Percentiles rank a stretch among this genome's conserved stretches.
phyloP scores from a whole-genome alignment of 225 moss, liverwort and hornwort species.

The Pleurozium schreberi region DNA sequence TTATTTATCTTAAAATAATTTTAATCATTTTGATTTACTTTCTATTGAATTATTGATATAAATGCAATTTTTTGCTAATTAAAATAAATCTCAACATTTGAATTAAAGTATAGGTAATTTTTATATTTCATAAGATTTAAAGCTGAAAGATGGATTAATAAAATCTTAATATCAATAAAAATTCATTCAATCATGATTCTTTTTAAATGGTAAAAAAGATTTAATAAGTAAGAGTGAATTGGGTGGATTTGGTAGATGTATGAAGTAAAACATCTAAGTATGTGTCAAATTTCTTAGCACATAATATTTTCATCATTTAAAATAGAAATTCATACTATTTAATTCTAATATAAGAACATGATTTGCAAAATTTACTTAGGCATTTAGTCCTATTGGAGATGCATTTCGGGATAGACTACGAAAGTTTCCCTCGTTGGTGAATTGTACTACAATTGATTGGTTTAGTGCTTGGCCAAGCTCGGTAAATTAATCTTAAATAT shows the following conservation, averaged over 20 bases:
- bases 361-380: neutral
- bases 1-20: no score
- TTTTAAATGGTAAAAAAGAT: neutral
- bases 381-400: constrained; percentile 86
- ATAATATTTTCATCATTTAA: no score
- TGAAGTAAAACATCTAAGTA: neutral
- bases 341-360: neutral
- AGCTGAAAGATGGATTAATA: no score
- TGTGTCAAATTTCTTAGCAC: accelerated
- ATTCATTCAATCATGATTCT: neutral
- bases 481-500: neutral
- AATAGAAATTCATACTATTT: no score
- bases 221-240: neutral
- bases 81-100: neutral
- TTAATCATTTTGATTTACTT: no score
- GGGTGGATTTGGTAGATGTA: neutral
- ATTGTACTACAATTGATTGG: constrained; percentile 88
- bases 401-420: constrained; percentile 64
- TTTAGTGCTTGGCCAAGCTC: constrained; percentile 85
- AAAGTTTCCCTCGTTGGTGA: constrained; percentile 83
- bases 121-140: neutral
- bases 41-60: neutral
- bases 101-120: neutral
- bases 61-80: neutral
- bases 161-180: neutral